Evolutionary conservation across 2,329 filamentous ascomycete genomes (phyloP), one percentile per base, ranked within the genome.

Genomic region (Penicillium expansum): DNA sequence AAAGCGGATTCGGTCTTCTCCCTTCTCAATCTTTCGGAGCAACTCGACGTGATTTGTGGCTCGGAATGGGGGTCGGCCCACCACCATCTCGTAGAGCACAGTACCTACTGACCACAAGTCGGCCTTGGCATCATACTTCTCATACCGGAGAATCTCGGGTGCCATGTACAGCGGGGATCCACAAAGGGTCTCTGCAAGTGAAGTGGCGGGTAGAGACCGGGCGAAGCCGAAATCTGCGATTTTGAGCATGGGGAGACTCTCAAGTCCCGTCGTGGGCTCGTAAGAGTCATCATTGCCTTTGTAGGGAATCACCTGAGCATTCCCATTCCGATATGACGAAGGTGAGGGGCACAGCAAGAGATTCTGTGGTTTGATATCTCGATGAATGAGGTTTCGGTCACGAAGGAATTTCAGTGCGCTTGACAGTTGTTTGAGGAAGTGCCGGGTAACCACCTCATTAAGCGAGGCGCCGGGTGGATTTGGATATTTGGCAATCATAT

Each of bases 151-250:
- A 62, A 99, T 99, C 77, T 99, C 94, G 4, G 94, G 94, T 0
- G 94, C 94, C 94, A 99, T 99, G 78, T 99, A 99, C 27, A 99
- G 80, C 10, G 94, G 94, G 13, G 94, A 97, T 18, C 94, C 94
- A 74, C 94, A 99, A 0, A 99, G 84, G 0, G 94, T 99, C 73
- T 99, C 94, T 11, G 94, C 94, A 61, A 99, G 82, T 5, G 92
- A 93, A 0, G 93, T 96, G 8, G 90, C 87, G 2, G 94, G 93
- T 48, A 99, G 79, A 54, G 95, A 91, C 55, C 94, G 87, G 55
- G 94, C 94, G 72, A 99, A 99, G n/a, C 94, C 94, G 71, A 99
- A 99, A 77, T 99, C 94, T 56, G 94, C 94, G 66, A 99, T 87
- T 78, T 99, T 99, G 58, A 99, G 84, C 88, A 97, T 95, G 5